These are phyloP conservation scores for Asterionellopsis glacialis DNA, from an alignment of 108 stramenopile genomes.

Conservation along the genomic window DNA sequence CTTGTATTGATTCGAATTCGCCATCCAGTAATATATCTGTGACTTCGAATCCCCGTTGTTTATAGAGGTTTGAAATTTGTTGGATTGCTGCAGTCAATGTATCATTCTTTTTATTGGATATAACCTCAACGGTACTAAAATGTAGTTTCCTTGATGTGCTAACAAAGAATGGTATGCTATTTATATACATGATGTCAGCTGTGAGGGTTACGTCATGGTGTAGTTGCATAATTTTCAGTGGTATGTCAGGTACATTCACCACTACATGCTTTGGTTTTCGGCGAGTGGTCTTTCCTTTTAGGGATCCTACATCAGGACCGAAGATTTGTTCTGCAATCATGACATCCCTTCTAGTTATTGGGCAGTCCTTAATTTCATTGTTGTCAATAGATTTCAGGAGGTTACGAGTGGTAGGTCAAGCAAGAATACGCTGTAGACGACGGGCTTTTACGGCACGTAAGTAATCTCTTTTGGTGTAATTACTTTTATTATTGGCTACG, in stretches of 20 bases:
- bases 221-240: conserved; percentile 14
- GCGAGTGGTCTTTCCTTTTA: conserved; percentile 10
- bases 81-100: neutral
- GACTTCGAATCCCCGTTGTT: conserved; percentile 4
- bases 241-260: conserved; percentile 8
- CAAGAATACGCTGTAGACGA: too few species aligned
- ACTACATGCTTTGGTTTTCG: conserved; percentile 13
- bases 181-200: conserved; percentile 40
- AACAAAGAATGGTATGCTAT: conserved; percentile 33
- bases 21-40: conserved; percentile 6
- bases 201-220: conserved; percentile 18
- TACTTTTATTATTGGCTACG: too few species aligned
- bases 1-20: conserved; percentile 7
- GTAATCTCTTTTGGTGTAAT: too few species aligned
- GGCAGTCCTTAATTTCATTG: conserved; percentile 29
- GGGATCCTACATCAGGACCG: conserved; percentile 17
- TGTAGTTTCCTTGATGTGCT: conserved; percentile 23
- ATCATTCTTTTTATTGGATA: neutral
- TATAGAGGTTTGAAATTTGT: conserved; percentile 10
- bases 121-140: conserved; percentile 14
- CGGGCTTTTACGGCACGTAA: too few species aligned
- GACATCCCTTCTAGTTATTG: conserved; percentile 23
- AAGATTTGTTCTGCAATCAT: conserved; percentile 17
- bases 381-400: conserved; percentile 14
- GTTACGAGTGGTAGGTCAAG: conserved; percentile 2